phyloP scores from a whole-genome alignment of 805 yeast species.

The Cyberlindnera xylosilytica region DNA sequence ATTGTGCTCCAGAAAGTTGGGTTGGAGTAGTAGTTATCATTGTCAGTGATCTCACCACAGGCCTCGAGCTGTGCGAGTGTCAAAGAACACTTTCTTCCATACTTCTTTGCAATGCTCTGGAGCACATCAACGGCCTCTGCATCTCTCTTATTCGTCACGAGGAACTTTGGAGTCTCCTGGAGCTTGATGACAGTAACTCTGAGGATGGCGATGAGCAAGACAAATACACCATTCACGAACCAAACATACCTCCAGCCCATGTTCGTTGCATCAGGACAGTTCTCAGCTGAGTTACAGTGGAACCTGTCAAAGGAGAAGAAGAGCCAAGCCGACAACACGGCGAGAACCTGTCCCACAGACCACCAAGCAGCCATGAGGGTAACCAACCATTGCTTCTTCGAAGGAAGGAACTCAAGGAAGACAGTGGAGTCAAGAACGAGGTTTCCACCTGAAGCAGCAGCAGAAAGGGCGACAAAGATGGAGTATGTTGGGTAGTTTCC shows the following conservation, averaged over 20 bases:
- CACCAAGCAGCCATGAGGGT: constrained; percentile 53
- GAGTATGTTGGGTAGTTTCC: constrained; percentile 45
- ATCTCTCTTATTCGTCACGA: constrained; percentile 47
- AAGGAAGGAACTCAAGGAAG: constrained; percentile 47
- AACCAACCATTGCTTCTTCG: constrained; percentile 44
- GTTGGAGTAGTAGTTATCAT: constrained; percentile 25
- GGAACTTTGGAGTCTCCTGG: constrained; percentile 52
- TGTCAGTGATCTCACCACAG: constrained; percentile 40
- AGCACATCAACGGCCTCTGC: constrained; percentile 43
- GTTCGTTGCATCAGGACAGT: constrained; percentile 41
- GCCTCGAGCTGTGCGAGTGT: constrained; percentile 42
- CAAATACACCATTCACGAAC: constrained; percentile 49
- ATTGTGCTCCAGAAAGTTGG: constrained; percentile 29
- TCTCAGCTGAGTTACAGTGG: constrained; percentile 41
- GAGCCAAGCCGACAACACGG: constrained; percentile 47
- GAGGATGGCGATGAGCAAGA: constrained; percentile 42
- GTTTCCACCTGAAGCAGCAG: constrained; percentile 51
- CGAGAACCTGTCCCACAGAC: constrained; percentile 55
- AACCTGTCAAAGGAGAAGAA: constrained; percentile 39
- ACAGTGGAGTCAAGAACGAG: constrained; percentile 48
- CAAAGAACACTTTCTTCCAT: constrained; percentile 37
- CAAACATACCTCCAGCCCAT: constrained; percentile 59
- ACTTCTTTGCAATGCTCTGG: constrained; percentile 43
- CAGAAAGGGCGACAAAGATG: constrained; percentile 41
- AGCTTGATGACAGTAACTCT: constrained; percentile 41